Conservation (phyloP, 495 filamentous ascomycete species). For the Mytilinidion resinicola region DNA sequence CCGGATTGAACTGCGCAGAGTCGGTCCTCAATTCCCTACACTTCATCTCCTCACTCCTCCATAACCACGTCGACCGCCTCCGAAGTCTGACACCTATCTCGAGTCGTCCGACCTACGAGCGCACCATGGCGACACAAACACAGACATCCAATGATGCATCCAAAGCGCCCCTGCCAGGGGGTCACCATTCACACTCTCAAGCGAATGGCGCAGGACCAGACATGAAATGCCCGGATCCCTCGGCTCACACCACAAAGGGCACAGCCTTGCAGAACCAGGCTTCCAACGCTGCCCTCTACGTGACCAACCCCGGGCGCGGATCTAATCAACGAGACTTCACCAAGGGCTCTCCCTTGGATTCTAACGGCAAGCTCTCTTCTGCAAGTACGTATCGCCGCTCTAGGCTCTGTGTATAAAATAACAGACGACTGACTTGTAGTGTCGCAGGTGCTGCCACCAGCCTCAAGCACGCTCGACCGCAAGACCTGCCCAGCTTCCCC, state of each 20-base stretch:
- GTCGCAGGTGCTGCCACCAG: constrained; percentile 51
- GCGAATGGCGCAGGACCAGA: background rate
- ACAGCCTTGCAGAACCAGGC: constrained; percentile 35
- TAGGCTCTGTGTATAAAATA: background rate
- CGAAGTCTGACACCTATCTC: too few species aligned
- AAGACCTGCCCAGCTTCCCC: constrained; percentile 63
- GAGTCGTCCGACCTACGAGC: background rate
- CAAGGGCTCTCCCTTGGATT: constrained; percentile 31
- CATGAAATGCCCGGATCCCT: constrained; percentile 37
- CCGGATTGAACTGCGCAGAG: too few species aligned
- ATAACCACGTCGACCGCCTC: too few species aligned
- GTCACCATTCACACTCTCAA: background rate
- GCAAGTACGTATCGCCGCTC: constrained; percentile 38
- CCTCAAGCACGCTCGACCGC: constrained; percentile 60
- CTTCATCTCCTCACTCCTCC: too few species aligned
- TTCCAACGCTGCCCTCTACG: constrained; percentile 41
- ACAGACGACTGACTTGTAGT: background rate
- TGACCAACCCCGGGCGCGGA: constrained; percentile 35
- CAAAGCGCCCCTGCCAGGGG: background rate
- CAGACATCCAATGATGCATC: constrained; percentile 14
- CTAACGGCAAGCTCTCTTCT: constrained; percentile 48
- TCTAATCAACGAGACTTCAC: constrained; percentile 33
- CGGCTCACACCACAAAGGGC: constrained; percentile 32
- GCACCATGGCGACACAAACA: constrained; percentile 19
- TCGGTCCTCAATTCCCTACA: too few species aligned